Percentiles rank a stretch among this genome's conserved stretches.
Conservation (phyloP, 495 filamentous ascomycete species). For the Aspergillus homomorphus region DNA sequence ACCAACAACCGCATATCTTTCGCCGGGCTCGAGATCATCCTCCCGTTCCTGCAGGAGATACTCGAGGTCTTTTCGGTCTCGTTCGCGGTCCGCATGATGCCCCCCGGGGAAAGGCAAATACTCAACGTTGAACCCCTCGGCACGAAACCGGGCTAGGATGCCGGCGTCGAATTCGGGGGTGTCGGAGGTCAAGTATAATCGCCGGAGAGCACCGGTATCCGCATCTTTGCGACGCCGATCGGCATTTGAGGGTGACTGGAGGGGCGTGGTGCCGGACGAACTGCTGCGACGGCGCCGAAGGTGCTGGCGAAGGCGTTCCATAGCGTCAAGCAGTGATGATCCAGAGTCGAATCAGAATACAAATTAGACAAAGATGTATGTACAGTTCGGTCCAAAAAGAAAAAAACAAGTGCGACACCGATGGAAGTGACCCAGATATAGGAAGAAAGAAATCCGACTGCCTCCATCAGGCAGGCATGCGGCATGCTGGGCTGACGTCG, state of each 20-base stretch:
- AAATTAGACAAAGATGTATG: background rate
- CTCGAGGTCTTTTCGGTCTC: slow-evolving; percentile 33
- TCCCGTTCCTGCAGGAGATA: slow-evolving; percentile 47
- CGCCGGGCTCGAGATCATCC: slow-evolving; percentile 42
- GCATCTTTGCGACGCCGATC: slow-evolving; percentile 15
- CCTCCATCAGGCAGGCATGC: background rate
- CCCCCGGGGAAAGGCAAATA: slow-evolving; percentile 53
- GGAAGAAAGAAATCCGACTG: background rate
- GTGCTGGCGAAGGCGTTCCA: slow-evolving; percentile 20
- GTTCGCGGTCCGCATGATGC: slow-evolving; percentile 37
- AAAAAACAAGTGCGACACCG: background rate
- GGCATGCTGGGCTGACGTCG: slow-evolving; percentile 19
- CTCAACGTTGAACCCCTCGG: slow-evolving; percentile 61
- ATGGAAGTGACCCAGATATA: background rate
- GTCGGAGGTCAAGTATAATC: slow-evolving; percentile 60
- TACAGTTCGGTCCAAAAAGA: background rate
- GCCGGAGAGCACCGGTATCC: slow-evolving; percentile 19
- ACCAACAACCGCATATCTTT: slow-evolving; percentile 49
- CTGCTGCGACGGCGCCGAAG: slow-evolving; percentile 20
- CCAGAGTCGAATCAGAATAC: background rate
- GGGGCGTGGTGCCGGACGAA: slow-evolving; percentile 2
- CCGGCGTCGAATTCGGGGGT: slow-evolving; percentile 53
- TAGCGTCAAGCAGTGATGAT: background rate
- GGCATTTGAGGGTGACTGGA: slow-evolving; percentile 11
- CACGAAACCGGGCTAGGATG: slow-evolving; percentile 53